Conservation (phyloP, 2,329 filamentous ascomycete species). For the Pseudogymnoascus sp. region DNA sequence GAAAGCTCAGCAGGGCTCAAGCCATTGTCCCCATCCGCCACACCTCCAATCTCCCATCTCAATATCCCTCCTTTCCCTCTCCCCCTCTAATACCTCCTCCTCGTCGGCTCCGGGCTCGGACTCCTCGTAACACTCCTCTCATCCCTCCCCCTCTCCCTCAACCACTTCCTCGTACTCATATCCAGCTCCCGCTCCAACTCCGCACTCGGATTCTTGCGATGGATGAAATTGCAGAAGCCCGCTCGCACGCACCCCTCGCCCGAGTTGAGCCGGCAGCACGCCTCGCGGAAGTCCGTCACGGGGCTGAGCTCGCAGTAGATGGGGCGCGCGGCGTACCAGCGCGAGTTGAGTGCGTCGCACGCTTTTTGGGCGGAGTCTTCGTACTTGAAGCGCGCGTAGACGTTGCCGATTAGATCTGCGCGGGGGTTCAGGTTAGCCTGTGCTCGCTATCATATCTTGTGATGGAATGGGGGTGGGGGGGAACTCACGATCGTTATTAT, state of each 20-base stretch:
- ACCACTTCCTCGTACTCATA: conserved; percentile 91
- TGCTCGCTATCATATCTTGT: neutral
- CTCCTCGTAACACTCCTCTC: conserved; percentile 73
- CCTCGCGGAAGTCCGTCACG: conserved; percentile 96
- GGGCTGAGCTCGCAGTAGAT: conserved; percentile 98
- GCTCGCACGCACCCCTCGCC: conserved; percentile 93
- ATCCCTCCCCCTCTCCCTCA: conserved; percentile 76
- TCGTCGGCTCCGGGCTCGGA: conserved; percentile 76
- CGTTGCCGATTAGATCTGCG: conserved; percentile 89
- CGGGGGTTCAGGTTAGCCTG: neutral
- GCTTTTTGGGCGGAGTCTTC: conserved; percentile 91
- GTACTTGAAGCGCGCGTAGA: conserved; percentile 99
- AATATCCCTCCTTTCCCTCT: neutral
- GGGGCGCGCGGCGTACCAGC: conserved; percentile 94
- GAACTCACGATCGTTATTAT: conserved; percentile 88
- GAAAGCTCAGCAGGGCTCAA: conserved; percentile 7
- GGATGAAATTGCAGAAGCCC: conserved; percentile 99
- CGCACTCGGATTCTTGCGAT: conserved; percentile 85
- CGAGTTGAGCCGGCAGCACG: conserved; percentile 87
- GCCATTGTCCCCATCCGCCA: neutral
- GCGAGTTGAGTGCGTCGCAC: conserved; percentile 85
- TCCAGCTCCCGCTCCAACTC: conserved; percentile 85
- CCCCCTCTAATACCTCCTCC: conserved; percentile 54
- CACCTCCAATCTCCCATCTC: neutral
- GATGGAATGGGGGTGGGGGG: neutral